phyloP scores from a whole-genome alignment of 106 monocot species.

The Acorus gramineus region DNA sequence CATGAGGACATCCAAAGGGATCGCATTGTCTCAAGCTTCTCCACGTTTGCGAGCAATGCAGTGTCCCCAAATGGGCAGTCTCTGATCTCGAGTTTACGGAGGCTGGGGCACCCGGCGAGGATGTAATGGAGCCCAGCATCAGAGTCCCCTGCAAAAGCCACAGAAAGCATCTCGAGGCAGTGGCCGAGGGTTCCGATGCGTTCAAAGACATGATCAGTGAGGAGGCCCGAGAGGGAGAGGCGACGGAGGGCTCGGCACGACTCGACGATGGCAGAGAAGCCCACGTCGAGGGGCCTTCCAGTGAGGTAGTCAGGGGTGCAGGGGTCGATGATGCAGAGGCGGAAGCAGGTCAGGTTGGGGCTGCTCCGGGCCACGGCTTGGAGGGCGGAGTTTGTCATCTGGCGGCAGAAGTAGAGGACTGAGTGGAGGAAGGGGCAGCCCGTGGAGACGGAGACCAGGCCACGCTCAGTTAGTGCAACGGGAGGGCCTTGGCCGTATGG shows the following conservation, averaged over 20 bases:
- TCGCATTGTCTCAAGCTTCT: constrained; percentile 85
- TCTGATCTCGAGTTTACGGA: constrained; percentile 63
- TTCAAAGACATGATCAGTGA: constrained; percentile 55
- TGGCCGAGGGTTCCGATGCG: constrained; percentile 42
- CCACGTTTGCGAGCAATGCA: constrained; percentile 45
- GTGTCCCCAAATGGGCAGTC: constrained; percentile 80
- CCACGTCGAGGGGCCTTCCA: constrained; percentile 40
- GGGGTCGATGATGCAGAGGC: constrained; percentile 70
- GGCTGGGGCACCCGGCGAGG: constrained; percentile 58
- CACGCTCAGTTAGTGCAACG: constrained; percentile 46
- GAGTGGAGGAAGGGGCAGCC: constrained; percentile 55
- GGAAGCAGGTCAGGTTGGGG: constrained; percentile 54
- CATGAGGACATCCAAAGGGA: constrained; percentile 96
- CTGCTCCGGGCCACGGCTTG: constrained; percentile 41
- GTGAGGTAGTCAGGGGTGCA: constrained; percentile 51
- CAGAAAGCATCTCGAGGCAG: constrained; percentile 63
- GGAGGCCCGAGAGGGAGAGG: constrained; percentile 68
- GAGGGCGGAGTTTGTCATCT: constrained; percentile 72
- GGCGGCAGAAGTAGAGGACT: constrained; percentile 68
- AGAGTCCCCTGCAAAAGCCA: constrained; percentile 70
- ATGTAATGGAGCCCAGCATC: constrained; percentile 65
- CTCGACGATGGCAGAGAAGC: constrained; percentile 53
- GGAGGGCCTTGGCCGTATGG: constrained; percentile 42
- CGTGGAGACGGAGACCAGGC: constrained; percentile 46
- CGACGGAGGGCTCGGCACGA: constrained; percentile 53